Base-by-base conservation (phyloP, 106 monocot species). In the Dendrobium officinale region DNA sequence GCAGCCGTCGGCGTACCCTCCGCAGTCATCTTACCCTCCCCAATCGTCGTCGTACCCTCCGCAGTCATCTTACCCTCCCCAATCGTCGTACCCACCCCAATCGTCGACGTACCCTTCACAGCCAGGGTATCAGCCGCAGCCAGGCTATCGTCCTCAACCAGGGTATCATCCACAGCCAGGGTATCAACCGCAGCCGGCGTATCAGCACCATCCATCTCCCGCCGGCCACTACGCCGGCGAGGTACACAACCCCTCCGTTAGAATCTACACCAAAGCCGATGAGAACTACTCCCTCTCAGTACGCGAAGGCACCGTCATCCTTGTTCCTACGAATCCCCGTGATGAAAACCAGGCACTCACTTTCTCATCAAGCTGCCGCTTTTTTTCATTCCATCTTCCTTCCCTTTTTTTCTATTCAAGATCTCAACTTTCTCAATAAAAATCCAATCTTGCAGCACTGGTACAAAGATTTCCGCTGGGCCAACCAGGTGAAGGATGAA, bases 271-370 rank as follows among this genome's bases (percentile, higher is more conserved):
- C 77, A 85, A 80, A 73, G 90, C 90, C 9, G 80, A 80, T 42
- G 86, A 83, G 79, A 79, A 84, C 72, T 90, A 90, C 85, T 86
- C 88, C 37, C 86, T 93, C 75, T 27, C 86, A 9, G 80, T 88
- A 51, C 83, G 93, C 22, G 80, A 93, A 42, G 93, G 90, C 42
- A 75, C 82, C 67, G 88, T 88, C 41, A 80, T 88, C 48, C 86
- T 93, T 17, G 90, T 86, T 24, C 83, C 81, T 1, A 64, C 85
- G 19, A 84, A 93, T 29, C 88, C 90, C 43, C 77, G 77, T 19
- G 92, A 92, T 42, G 82, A 78, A 17, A 78, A 56, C 72, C 91
- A 91, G 89, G 91, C 79, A 79, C n/a, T 22, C 61, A 61, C 22
- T 61, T 61, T 22, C 61, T 61, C 22, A 22, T 61, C 61, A 61